A percentile compares a stretch with the other conserved stretches of the same genome.
phyloP scores from a whole-genome alignment of 495 filamentous ascomycete species.

The Podospora comata region DNA sequence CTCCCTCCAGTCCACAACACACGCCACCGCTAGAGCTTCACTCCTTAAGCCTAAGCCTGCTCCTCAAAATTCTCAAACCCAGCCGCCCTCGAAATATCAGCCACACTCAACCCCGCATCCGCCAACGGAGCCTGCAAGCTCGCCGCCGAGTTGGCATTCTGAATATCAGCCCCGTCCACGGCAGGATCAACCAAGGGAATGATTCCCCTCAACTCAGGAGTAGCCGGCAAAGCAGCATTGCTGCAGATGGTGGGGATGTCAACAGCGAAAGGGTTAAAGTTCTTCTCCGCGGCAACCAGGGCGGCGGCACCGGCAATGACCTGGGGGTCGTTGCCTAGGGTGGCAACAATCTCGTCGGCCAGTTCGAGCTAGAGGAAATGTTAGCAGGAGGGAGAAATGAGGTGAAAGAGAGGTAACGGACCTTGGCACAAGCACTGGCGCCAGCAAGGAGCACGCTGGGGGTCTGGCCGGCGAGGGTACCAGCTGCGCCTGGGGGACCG shows the following conservation, averaged over 20 bases:
- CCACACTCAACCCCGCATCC: constrained; percentile 52
- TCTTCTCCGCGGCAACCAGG: constrained; percentile 64
- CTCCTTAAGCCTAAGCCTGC: constrained; percentile 25
- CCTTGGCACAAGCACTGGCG: constrained; percentile 56
- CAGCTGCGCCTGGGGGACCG: constrained; percentile 50
- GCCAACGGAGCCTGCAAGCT: constrained; percentile 47
- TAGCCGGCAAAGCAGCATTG: constrained; percentile 54
- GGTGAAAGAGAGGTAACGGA: constrained; percentile 14
- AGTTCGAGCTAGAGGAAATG: constrained; percentile 45
- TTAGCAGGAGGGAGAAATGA: neutral
- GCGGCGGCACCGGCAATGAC: constrained; percentile 57
- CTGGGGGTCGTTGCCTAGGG: constrained; percentile 49
- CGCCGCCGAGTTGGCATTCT: constrained; percentile 51
- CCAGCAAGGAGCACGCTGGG: constrained; percentile 54
- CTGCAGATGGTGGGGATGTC: constrained; percentile 55
- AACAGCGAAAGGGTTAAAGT: constrained; percentile 61
- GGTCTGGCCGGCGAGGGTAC: constrained; percentile 51
- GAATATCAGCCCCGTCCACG: constrained; percentile 49
- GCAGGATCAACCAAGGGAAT: constrained; percentile 58
- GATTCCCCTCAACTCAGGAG: constrained; percentile 54
- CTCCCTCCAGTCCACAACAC: too few species aligned
- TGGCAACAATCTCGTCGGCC: constrained; percentile 55
- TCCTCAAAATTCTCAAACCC: constrained; percentile 56
- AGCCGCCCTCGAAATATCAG: constrained; percentile 48
- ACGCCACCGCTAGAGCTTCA: too few species aligned